Conservation (phyloP, 2,329 filamentous ascomycete genomes). For the Pseudocercospora pini-densiflorae region DNA sequence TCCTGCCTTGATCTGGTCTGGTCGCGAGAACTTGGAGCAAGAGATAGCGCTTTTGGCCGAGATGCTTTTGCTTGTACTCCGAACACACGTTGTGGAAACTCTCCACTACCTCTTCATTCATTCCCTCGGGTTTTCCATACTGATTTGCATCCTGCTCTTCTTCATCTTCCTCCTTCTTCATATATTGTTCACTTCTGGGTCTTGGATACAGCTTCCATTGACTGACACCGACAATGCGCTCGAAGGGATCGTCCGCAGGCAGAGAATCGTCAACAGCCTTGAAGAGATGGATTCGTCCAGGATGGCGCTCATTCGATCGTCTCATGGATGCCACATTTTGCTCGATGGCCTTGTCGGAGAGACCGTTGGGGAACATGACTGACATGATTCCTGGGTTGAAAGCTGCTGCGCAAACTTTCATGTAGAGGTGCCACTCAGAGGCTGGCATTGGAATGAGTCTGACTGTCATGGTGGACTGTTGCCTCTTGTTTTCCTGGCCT, state of each 20-base stretch:
- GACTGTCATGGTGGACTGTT: conserved; percentile 32
- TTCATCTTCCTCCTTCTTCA: conserved; percentile 32
- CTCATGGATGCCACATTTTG: conserved; percentile 16
- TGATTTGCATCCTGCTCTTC: conserved; percentile 26
- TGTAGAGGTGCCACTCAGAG: conserved; percentile 32
- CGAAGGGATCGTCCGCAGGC: conserved; percentile 26
- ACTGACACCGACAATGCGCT: conserved; percentile 37
- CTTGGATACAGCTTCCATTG: conserved; percentile 38
- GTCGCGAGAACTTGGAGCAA: conserved; percentile 41
- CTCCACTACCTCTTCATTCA: conserved; percentile 25
- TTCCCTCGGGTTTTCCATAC: conserved; percentile 25
- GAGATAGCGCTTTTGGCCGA: conserved; percentile 35
- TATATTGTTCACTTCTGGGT: conserved; percentile 34
- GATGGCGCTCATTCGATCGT: conserved; percentile 23
- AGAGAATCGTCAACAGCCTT: conserved; percentile 39
- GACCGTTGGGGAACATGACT: conserved; percentile 38
- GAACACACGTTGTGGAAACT: conserved; percentile 29
- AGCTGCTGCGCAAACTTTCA: conserved; percentile 31
- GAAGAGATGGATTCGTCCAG: conserved; percentile 26
- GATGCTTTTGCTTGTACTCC: conserved; percentile 28
- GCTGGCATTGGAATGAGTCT: conserved; percentile 33
- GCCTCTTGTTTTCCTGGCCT: background rate
- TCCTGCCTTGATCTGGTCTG: conserved; percentile 46
- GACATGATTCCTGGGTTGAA: conserved; percentile 36
- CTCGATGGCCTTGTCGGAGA: conserved; percentile 21